These are phyloP conservation scores for Lipomyces sp. DNA, from an alignment of 805 yeast species.

Conservation along the genomic window DNA sequence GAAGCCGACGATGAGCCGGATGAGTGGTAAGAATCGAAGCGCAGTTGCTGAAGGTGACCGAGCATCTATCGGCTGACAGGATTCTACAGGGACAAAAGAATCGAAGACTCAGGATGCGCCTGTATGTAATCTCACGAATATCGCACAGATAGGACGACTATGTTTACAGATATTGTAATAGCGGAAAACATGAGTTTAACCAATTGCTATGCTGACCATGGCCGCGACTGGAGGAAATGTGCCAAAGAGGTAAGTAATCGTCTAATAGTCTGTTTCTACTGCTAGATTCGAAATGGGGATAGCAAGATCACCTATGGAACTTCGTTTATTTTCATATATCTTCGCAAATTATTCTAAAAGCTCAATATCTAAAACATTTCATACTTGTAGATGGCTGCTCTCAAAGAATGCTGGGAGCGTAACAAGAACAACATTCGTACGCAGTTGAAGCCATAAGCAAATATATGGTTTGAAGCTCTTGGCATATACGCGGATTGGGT, in stretches of 20 bases:
- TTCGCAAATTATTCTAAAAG: not conserved
- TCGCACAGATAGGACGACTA: not conserved
- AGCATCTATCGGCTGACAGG: constrained; percentile 2
- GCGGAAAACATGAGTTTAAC: constrained; percentile 73
- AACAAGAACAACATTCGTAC: constrained; percentile 59
- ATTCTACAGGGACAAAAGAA: constrained; percentile 64
- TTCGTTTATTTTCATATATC: not conserved
- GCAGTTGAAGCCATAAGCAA: constrained; percentile 2
- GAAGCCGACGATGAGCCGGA: constrained; percentile 66
- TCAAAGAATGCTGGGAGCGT: constrained; percentile 65
- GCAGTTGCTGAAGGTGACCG: not conserved
- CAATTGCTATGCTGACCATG: constrained; percentile 78
- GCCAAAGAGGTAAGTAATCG: constrained; percentile 57
- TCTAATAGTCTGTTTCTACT: not conserved
- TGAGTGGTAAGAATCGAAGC: constrained; percentile 56
- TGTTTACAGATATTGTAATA: constrained; percentile 30
- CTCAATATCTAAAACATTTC: not conserved
- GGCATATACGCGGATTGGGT: not conserved
- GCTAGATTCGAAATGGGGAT: not conserved
- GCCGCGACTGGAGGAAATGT: constrained; percentile 76
- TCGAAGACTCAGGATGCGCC: constrained; percentile 74
- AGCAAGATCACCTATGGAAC: not conserved
- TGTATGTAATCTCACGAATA: constrained; percentile 43
- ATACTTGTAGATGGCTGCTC: constrained; percentile 55
- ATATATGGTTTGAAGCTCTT: not conserved